Evolutionary conservation across 805 yeast genomes (phyloP).

Genomic region (Candida wancherniae): DNA sequence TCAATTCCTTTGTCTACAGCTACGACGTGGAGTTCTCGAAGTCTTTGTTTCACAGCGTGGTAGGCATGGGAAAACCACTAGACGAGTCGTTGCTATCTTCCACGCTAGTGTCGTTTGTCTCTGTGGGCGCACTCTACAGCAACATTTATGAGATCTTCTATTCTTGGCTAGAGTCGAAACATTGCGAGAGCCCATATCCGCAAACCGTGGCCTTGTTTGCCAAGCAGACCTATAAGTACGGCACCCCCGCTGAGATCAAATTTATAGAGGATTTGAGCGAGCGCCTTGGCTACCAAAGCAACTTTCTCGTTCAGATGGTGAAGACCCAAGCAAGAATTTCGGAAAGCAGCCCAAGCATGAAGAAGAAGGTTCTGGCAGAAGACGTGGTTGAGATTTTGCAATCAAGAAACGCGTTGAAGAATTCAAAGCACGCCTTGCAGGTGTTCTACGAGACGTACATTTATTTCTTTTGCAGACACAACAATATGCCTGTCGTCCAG

Average conservation of each 20-base stretch:
- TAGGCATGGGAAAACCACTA: constrained; percentile 20
- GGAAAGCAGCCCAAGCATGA: constrained; percentile 21
- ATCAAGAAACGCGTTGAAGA: constrained; percentile 9
- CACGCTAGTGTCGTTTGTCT: constrained; percentile 21
- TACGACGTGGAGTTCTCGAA: constrained; percentile 32
- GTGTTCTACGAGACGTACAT: constrained; percentile 27
- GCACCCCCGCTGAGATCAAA: constrained; percentile 23
- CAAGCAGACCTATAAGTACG: constrained; percentile 27
- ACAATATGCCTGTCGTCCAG: constrained; percentile 26
- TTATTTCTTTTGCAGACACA: constrained; percentile 25
- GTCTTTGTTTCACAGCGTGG: constrained; percentile 20
- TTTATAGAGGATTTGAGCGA: constrained; percentile 19
- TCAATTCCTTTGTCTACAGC: constrained; percentile 27
- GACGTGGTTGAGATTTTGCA: constrained; percentile 22
- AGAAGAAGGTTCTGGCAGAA: constrained; percentile 22
- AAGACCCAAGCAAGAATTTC: constrained; percentile 23
- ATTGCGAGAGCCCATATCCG: constrained; percentile 22
- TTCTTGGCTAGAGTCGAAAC: constrained; percentile 24
- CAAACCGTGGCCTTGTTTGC: constrained; percentile 24
- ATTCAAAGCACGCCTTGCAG: constrained; percentile 15
- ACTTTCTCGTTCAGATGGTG: constrained; percentile 22
- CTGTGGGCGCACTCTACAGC: constrained; percentile 30
- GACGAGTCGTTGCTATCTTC: constrained; percentile 25
- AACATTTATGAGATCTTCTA: constrained; percentile 20
- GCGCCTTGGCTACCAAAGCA: constrained; percentile 16